Percentiles rank a stretch among this genome's conserved stretches.
Conservation (phyloP, 495 filamentous ascomycete species). For the Aspergillus carlsbadensis region DNA sequence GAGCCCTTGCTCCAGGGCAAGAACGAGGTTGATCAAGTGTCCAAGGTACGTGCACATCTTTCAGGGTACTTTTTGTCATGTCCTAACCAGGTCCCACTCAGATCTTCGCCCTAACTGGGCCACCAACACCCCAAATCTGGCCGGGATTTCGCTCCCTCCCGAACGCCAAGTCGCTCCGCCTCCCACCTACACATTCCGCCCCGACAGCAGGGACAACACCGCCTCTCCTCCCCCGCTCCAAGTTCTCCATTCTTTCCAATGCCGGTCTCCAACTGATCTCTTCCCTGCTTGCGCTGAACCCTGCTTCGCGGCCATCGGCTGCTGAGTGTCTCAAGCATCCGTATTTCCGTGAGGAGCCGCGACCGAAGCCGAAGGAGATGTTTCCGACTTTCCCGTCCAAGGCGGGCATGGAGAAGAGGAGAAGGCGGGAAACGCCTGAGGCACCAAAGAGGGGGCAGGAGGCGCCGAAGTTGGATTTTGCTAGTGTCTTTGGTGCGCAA, state of each 20-base stretch:
- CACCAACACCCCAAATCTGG: constrained; percentile 86
- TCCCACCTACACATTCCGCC: constrained; percentile 54
- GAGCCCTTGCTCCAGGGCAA: constrained; percentile 86
- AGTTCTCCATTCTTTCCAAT: constrained; percentile 78
- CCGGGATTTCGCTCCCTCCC: constrained; percentile 84
- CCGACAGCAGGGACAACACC: constrained; percentile 15
- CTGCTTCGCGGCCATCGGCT: constrained; percentile 66
- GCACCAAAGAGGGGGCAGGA: constrained; percentile 78
- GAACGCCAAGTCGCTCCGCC: constrained; percentile 80
- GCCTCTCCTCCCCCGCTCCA: constrained; percentile 54
- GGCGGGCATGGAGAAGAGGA: constrained; percentile 84
- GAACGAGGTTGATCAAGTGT: constrained; percentile 88
- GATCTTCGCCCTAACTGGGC: constrained; percentile 88
- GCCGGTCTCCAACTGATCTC: constrained; percentile 70
- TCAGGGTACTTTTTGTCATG: too few species aligned
- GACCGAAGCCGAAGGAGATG: constrained; percentile 80
- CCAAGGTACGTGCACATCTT: constrained; percentile 41
- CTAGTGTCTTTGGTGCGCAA: constrained; percentile 75
- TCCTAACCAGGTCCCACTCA: constrained; percentile 25
- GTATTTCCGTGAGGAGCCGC: constrained; percentile 89
- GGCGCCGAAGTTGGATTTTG: constrained; percentile 63
- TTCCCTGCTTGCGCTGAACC: constrained; percentile 72
- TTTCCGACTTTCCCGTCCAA: constrained; percentile 93
- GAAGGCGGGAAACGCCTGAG: constrained; percentile 71
- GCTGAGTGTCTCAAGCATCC: constrained; percentile 69